Conservation (phyloP, 768 basidiomycete genomes). For the Brasilioporus rufonigricans region DNA sequence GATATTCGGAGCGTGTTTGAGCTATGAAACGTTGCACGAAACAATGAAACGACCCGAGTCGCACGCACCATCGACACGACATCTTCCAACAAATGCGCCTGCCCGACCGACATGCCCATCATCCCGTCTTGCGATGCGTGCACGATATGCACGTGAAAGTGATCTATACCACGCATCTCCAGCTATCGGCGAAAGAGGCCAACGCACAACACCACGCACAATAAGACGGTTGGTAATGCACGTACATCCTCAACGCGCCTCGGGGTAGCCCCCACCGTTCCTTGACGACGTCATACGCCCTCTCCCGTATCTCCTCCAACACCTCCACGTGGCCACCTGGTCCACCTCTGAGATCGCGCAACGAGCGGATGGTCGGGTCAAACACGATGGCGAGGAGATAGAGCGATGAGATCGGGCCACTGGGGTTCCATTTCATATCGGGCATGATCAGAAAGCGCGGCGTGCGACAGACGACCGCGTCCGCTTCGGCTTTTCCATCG, state of each 20-base stretch:
- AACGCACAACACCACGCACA: no score
- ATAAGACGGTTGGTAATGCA: conserved; percentile 97
- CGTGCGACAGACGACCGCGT: conserved; percentile 65
- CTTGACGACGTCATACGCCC: conserved; percentile 50
- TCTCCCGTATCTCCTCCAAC: conserved; percentile 59
- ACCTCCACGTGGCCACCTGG: conserved; percentile 56
- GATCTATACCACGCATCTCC: no score
- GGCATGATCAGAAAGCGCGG: conserved; percentile 78
- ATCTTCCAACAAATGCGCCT: conserved; percentile 92
- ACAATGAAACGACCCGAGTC: neutral
- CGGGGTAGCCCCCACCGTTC: conserved; percentile 64
- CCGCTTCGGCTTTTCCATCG: conserved; percentile 68
- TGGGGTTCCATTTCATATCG: conserved; percentile 97
- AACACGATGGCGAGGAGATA: conserved; percentile 83
- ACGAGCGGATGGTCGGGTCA: conserved; percentile 57
- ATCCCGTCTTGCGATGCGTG: conserved; percentile 54
- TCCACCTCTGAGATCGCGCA: conserved; percentile 66
- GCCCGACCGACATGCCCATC: conserved; percentile 79
- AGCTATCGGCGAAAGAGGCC: no score
- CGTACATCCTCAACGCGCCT: conserved; percentile 70
- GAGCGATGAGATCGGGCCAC: conserved; percentile 55
- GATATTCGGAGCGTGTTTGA: conserved; percentile 36
- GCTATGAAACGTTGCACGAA: neutral
- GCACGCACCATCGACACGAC: conserved; percentile 74
- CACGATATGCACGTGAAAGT: conserved; percentile 94